Evolutionary conservation across 2,329 filamentous ascomycete species (phyloP).

Genomic region (Nakataea oryzae): DNA sequence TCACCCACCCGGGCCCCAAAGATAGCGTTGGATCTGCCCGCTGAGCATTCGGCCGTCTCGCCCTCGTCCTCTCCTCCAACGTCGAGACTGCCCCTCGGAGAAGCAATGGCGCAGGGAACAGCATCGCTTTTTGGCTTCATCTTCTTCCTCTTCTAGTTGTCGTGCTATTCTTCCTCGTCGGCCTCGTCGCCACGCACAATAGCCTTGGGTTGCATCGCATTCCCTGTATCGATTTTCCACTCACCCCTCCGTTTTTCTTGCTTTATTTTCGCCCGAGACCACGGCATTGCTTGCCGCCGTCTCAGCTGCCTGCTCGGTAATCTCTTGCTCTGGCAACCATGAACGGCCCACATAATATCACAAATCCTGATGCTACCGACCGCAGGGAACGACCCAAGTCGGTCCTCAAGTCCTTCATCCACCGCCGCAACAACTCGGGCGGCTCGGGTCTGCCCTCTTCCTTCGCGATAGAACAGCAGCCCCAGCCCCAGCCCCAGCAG

Average conservation of each 20-base stretch:
- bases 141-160: no score
- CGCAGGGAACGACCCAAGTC: conserved; percentile 34
- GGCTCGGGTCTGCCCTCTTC: conserved; percentile 22
- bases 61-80: neutral
- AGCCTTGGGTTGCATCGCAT: neutral
- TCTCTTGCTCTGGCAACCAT: conserved; percentile 7
- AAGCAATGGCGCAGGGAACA: neutral
- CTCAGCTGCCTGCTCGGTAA: neutral
- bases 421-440: conserved; percentile 34
- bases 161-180: neutral
- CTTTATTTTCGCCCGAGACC: neutral
- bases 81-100: neutral
- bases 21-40: neutral
- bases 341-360: conserved; percentile 4
- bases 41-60: no score
- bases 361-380: neutral
- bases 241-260: neutral
- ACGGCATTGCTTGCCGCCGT: neutral
- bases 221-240: neutral
- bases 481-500: conserved; percentile 6
- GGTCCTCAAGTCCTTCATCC: conserved; percentile 38
- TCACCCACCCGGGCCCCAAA: neutral
- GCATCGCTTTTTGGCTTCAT: neutral
- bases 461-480: conserved; percentile 8
- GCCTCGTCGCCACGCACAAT: neutral